Conservation (phyloP, 163 green algal genomes). For the Coccomyxa subellipsoidea region DNA sequence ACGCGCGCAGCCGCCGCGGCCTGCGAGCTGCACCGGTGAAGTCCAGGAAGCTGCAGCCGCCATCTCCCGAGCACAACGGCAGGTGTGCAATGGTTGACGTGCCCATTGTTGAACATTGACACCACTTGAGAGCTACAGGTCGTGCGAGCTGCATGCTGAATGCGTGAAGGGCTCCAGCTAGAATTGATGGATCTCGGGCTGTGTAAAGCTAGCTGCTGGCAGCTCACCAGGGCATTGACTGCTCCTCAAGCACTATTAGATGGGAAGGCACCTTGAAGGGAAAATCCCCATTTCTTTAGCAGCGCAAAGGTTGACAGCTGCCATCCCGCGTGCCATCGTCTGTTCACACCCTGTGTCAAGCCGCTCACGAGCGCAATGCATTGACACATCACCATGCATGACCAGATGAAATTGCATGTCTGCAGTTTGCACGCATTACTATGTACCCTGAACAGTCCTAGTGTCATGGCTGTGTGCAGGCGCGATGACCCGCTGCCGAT, state of each 20-base stretch:
- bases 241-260: too few species aligned
- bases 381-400: too few species aligned
- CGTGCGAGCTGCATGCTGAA: background rate
- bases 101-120: background rate
- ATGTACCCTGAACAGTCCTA: too few species aligned
- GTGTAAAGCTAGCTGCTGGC: background rate
- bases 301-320: too few species aligned
- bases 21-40: background rate
- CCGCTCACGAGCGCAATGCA: too few species aligned
- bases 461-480: background rate
- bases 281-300: too few species aligned
- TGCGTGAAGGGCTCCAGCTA: background rate
- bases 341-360: too few species aligned
- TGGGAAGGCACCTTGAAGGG: too few species aligned
- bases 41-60: background rate
- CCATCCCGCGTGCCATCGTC: too few species aligned
- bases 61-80: background rate
- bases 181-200: background rate
- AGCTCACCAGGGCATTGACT: background rate
- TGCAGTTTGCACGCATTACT: too few species aligned
- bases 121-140: too few species aligned
- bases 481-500: background rate
- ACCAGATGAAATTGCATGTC: too few species aligned
- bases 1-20: background rate
- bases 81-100: background rate